Evolutionary conservation across 768 basidiomycete genomes (phyloP), one percentile per base, ranked within the genome.

Genomic region (Amanita molliuscula): DNA sequence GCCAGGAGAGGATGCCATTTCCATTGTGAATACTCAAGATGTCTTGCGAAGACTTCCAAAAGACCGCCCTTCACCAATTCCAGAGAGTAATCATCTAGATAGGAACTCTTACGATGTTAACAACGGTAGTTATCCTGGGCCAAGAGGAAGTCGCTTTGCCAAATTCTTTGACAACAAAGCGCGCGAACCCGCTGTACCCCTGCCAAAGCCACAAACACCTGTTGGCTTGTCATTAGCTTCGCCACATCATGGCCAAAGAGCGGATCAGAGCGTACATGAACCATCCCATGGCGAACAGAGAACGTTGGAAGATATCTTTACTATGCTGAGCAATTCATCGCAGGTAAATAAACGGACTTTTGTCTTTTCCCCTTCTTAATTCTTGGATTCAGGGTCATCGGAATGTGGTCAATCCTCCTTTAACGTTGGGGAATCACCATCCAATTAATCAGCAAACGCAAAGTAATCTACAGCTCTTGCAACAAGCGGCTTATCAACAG

Each of bases 81-180:
- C 56, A n/a, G 49, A 50, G 1, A 18, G 10, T 15, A 34, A n/a
- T 6, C 41, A 42, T 16, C 33, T 25, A 20, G 48, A 50, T 21
- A 35, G 41, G 18, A 40, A 18, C 13, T 13, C 21, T 16, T 38
- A 34, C 23, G 68, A 69, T 47, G n/a, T 53, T 7, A 65, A 57
- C 46, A 68, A 68, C 21, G 70, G 71, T 23, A 72, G 75, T 28
- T 69, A 76, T 59, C 70, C 77, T 11, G 67, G 71, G 28, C 73
- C 72, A 21, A 88, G 83, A 62, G 88, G 88, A 35, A 90, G 88
- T 60, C 81, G 88, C 33, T 85, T 90, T 62, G 88, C 87, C 28
- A 91, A 89, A 61, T 88, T 89, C 64, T 91, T 90, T 55, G 88
- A 90, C 56, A 75, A 75, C n/a, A 88, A 86, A 62, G 64, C 67